Evolutionary conservation across 1,284 basidiomycete species (phyloP), one percentile per base, ranked within the genome.

Genomic region (Pascua sp.): DNA sequence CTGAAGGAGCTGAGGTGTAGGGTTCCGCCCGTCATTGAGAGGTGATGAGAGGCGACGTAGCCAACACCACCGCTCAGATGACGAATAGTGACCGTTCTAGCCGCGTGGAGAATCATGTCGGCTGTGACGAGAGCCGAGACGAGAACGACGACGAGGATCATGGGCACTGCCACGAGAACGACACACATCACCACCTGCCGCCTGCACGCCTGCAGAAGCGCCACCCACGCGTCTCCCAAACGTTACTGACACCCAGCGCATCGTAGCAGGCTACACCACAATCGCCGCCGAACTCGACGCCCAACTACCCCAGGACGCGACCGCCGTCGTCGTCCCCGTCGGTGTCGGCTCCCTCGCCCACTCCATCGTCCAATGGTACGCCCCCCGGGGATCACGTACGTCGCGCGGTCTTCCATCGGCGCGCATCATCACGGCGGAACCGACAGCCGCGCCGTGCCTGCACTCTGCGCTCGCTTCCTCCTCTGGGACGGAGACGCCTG

Each of bases 311-410:
- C 11, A 18, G 3, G 42, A 46, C 24, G 44, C 55, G 1, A 59
- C 51, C 5, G 57, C 47, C 11, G 57, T 62, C 42, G 47, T 62
- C 36, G 57, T 59, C 5, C 60, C 60, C 47, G 60, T 62, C 18
- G 60, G 60, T 18, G 60, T 62, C 2, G 60, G 60, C 4, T 48
- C 44, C 5, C 54, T 62, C n/a, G 60, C 60, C 10, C 60, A 62
- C 49, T 49, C 57, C 38, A 52, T 62, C 8, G 57, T 53, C 32
- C 46, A 59, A 43, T 51, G 46, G 42, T 56, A 51, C 37, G 50
- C 51, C 12, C 46, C 45, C 11, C 24, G 18, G 13, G 48, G 39
- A 1, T 41, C 36, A 0, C 7, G 12, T 1, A 15, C 39, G n/a
- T 32, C 24, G 24, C 24, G 24, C 24, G 24, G 24, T 7, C 24